A percentile compares a stretch with the other conserved stretches of the same genome.
These are phyloP conservation scores for Anisogramma anomala DNA, from an alignment of 2,329 filamentous ascomycete species.

Conservation along the genomic window DNA sequence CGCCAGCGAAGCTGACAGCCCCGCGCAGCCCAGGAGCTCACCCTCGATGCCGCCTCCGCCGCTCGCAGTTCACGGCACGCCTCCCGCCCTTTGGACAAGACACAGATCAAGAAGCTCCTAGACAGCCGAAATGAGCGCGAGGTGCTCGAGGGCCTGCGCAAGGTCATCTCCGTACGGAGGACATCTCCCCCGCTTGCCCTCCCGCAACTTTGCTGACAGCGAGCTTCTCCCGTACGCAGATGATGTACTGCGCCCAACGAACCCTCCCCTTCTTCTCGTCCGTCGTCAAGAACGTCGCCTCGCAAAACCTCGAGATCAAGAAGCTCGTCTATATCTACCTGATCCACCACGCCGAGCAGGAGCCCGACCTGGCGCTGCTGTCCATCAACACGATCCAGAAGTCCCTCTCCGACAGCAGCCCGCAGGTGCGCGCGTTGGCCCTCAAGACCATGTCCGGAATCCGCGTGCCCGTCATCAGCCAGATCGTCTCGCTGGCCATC, in stretches of 20 bases:
- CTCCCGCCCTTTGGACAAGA: slow-evolving; percentile 57
- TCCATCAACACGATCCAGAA: slow-evolving; percentile 99
- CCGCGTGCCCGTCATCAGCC: slow-evolving; percentile 91
- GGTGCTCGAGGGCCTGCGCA: slow-evolving; percentile 79
- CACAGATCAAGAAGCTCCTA: slow-evolving; percentile 85
- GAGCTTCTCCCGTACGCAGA: slow-evolving; percentile 38
- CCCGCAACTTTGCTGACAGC: neutral
- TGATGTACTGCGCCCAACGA: slow-evolving; percentile 87
- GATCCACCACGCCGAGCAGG: slow-evolving; percentile 88
- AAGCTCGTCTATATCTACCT: slow-evolving; percentile 98
- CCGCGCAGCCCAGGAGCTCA: slow-evolving; percentile 76
- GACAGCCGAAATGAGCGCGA: slow-evolving; percentile 91
- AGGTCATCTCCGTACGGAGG: slow-evolving; percentile 68
- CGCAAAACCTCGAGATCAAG: slow-evolving; percentile 86
- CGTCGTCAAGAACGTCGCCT: slow-evolving; percentile 95
- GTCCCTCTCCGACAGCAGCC: slow-evolving; percentile 83
- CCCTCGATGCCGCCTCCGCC: slow-evolving; percentile 88
- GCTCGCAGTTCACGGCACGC: slow-evolving; percentile 56
- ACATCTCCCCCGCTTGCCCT: slow-evolving; percentile 1
- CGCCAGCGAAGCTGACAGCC: slow-evolving; percentile 11
- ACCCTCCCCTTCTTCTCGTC: slow-evolving; percentile 93
- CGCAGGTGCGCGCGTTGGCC: slow-evolving; percentile 81
- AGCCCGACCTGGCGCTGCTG: slow-evolving; percentile 86
- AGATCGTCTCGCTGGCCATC: slow-evolving; percentile 92
- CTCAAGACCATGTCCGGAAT: slow-evolving; percentile 96